Evolutionary conservation across 768 basidiomycete species (phyloP), one percentile per base, ranked within the genome.

Genomic region (Chiua virens): DNA sequence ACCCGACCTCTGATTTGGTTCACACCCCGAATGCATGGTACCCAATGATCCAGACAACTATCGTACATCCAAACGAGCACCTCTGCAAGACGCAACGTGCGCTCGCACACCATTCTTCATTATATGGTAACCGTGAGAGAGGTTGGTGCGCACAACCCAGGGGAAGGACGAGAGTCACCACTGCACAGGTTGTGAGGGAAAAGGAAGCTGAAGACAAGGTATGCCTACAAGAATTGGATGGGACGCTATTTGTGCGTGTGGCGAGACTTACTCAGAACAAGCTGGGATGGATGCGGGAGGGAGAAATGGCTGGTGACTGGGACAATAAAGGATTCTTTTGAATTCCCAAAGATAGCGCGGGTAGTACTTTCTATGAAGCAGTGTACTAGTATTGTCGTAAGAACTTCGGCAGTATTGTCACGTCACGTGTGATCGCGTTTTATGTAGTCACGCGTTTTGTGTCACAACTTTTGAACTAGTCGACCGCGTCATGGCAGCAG

Each of bases 51-150:
- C 74, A 82, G 58, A 75, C 73, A 5, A 68, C 77, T 1, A 66
- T 85, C 22, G 74, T 76, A 3, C 77, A 86, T 54, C 81, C 81
- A 0, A 79, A 84, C 52, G 83, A 86, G 50, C 78, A 82, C 64
- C 58, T 71, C 36, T 72, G 67, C 64, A 77, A 81, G 62, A 52
- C 70, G 11, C 75, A 77, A 54, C 73, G 82, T 30, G 71, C 81
- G 11, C 67, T 83, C 27, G 68, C 72, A 6, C 77, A 80, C 57
- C 76, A 71, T 48, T 69, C 71, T 3, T 52, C 57, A 5, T 32
- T 75, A 45, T 84, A 79, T 46, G 81, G 80, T 5, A 47, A 50
- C 17, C 68, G 76, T 5, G 48, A 48, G 49, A 48, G 45, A 8
- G 71, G 72, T 1, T 65, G 63, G 66, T 50, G 53, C 45, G 37